These are phyloP conservation scores for Breviolum minutum DNA, from an alignment of 73 alveolate genomes.

Conservation along the genomic window DNA sequence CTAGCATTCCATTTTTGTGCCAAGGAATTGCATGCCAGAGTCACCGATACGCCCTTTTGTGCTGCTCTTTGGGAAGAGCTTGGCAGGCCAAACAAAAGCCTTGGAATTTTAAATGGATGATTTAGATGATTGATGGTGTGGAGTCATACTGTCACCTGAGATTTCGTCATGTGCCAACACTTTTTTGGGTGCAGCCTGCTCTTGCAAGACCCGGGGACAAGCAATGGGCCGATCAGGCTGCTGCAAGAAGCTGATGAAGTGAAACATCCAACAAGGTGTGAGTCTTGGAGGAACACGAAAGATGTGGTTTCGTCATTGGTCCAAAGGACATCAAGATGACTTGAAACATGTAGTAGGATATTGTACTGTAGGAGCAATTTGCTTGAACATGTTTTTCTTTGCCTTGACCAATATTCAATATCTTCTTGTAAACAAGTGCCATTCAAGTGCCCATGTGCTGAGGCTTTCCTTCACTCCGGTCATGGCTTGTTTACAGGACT, in stretches of 20 bases:
- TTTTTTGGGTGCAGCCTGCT: no score
- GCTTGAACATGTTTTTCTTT: neutral
- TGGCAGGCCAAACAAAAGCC: neutral
- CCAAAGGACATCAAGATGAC: no score
- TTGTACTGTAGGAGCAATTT: neutral
- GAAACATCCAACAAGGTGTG: slow-evolving; percentile 1
- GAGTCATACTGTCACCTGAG: neutral
- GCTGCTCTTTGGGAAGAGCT: slow-evolving; percentile 14
- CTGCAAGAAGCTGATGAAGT: slow-evolving; percentile 29
- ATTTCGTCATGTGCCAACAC: no score
- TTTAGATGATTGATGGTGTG: no score
- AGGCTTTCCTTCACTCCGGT: slow-evolving; percentile 31
- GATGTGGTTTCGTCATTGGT: neutral
- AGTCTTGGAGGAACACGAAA: neutral
- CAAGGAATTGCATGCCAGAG: slow-evolving; percentile 41
- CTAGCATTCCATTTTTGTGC: neutral
- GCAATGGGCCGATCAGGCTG: neutral
- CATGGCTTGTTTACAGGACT: slow-evolving; percentile 52
- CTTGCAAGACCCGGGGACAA: no score
- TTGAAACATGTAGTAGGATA: no score
- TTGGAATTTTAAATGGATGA: neutral
- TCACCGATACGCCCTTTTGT: slow-evolving; percentile 38
- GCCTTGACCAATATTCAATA: neutral
- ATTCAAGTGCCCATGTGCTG: neutral
- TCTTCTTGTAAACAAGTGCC: neutral